Evolutionary conservation across 2,329 filamentous ascomycete genomes (phyloP).

Genomic region (Fusarium equiseti): DNA sequence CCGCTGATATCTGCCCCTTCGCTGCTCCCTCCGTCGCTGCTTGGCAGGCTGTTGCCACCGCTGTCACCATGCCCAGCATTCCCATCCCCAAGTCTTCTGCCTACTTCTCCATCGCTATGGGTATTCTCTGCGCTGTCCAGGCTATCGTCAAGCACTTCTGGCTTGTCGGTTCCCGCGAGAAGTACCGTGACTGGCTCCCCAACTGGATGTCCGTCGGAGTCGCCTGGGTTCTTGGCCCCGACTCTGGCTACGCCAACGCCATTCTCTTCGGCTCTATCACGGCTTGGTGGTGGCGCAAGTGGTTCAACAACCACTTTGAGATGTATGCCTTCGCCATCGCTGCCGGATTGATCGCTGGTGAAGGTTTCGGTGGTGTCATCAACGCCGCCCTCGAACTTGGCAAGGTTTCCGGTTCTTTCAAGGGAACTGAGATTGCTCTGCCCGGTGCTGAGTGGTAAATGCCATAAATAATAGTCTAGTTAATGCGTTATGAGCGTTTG

Average conservation of each 20-base stretch:
- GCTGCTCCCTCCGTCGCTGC: constrained; percentile 72
- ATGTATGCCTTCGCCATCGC: constrained; percentile 70
- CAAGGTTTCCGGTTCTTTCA: constrained; percentile 48
- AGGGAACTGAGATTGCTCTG: constrained; percentile 36
- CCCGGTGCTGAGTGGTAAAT: constrained; percentile 31
- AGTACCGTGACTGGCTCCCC: constrained; percentile 68
- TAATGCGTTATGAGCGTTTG: constrained; percentile 23
- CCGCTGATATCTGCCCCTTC: constrained; percentile 64
- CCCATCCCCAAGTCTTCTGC: constrained; percentile 67
- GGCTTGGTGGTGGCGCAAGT: constrained; percentile 67
- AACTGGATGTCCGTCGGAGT: constrained; percentile 73
- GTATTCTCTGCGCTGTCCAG: constrained; percentile 62
- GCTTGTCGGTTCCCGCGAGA: constrained; percentile 63
- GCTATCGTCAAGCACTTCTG: constrained; percentile 67
- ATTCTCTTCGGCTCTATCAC: constrained; percentile 67
- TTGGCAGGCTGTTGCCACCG: constrained; percentile 74
- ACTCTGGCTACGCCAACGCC: constrained; percentile 65
- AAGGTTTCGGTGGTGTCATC: constrained; percentile 72
- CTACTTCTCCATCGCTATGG: constrained; percentile 69
- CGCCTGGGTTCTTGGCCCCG: constrained; percentile 69
- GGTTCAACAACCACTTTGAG: constrained; percentile 62
- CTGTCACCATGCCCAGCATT: constrained; percentile 67
- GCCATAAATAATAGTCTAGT: neutral
- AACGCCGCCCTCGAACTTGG: constrained; percentile 62
- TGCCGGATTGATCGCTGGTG: constrained; percentile 71